phyloP scores from a whole-genome alignment of 2,329 filamentous ascomycete genomes.

The Pseudomassariella vexata region DNA sequence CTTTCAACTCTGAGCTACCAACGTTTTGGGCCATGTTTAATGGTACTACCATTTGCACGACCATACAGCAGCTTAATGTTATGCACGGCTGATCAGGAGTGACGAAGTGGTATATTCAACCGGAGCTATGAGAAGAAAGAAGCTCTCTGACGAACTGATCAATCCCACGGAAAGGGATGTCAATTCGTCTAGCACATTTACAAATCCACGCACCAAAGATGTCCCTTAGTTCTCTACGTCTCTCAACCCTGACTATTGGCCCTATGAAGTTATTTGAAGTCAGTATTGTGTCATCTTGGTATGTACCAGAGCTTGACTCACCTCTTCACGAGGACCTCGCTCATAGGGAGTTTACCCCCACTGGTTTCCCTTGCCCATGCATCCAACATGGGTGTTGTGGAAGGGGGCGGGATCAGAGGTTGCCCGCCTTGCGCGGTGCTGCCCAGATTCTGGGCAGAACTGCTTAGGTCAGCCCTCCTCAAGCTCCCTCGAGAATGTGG shows the following conservation, averaged over 20 bases:
- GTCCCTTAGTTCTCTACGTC: too few species aligned
- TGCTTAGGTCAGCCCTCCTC: too few species aligned
- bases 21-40: background rate
- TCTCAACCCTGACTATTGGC: background rate
- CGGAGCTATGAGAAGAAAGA: background rate
- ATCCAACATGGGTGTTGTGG: constrained; percentile 5
- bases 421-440: background rate
- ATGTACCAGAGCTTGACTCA: background rate
- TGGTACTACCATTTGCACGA: background rate
- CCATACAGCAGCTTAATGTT: background rate
- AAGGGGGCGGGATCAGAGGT: background rate
- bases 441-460: too few species aligned
- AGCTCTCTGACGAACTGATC: background rate
- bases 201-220: too few species aligned
- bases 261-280: background rate
- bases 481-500: too few species aligned
- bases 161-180: too few species aligned
- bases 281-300: background rate
- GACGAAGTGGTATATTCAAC: background rate
- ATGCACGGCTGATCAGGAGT: background rate
- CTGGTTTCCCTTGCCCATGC: constrained; percentile 3
- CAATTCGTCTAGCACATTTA: too few species aligned
- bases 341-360: constrained; percentile 4
- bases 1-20: background rate
- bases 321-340: constrained; percentile 4